Evolutionary conservation across 1,284 basidiomycete genomes (phyloP), one percentile per base, ranked within the genome.

Genomic region (Filobasidium uniguttulatum): DNA sequence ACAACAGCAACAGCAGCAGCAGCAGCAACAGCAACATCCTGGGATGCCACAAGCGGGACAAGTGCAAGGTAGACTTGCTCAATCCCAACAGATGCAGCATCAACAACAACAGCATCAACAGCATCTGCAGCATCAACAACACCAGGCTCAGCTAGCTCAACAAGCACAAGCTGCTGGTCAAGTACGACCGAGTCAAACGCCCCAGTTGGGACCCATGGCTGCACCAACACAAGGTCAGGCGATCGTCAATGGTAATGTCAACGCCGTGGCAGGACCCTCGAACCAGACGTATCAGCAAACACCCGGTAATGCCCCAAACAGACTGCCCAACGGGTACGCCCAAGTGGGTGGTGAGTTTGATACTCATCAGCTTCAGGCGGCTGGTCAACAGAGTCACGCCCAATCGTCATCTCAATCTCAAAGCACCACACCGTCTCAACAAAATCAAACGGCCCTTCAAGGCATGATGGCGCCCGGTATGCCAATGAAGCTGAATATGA

Each of bases 41-140:
- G n/a, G n/a, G n/a, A n/a, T n/a, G n/a, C n/a, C n/a, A n/a, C n/a
- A n/a, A n/a, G n/a, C n/a, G n/a, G n/a, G n/a, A n/a, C n/a, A n/a
- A n/a, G n/a, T n/a, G n/a, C n/a, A n/a, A n/a, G n/a, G n/a, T n/a
- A n/a, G n/a, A n/a, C n/a, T n/a, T n/a, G 30, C 31, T 36, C 46
- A 48, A 19, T 28, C 15, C 14, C 29, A 44, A n/a, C 46, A 30
- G 10, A 33, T 44, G 36, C 51, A 53, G 28, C 55, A 58, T 17
- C 57, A 56, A 49, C 48, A 50, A 28, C 38, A 54, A 22, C 50
- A 47, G 28, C 55, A 58, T 50, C 46, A 53, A 19, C 45, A 46
- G 25, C 54, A 56, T 36, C 38, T 31, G 25, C 53, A 55, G 26
- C 54, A 53, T 23, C 54, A 56, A 36, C 55, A 57, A 53, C 52